A percentile compares a stretch with the other conserved stretches of the same genome.
These are phyloP conservation scores for Apiotrichum gracile DNA, from an alignment of 1,284 basidiomycete species.

Conservation along the genomic window DNA sequence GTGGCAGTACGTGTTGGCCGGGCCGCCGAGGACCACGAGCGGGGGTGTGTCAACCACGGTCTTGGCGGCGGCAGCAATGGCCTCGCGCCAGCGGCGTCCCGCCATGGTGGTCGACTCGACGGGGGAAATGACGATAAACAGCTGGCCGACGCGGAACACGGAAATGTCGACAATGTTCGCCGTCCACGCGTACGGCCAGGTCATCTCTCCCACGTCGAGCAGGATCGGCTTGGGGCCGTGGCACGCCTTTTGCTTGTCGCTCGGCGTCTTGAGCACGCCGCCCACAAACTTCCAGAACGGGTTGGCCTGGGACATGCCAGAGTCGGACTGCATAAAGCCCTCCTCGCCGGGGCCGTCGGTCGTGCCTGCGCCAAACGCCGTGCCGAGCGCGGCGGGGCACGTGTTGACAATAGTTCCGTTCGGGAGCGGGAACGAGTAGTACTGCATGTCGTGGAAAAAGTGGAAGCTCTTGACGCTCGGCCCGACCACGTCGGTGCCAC, in stretches of 20 bases:
- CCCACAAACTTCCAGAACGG: slow-evolving; percentile 11
- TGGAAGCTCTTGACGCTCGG: slow-evolving; percentile 10
- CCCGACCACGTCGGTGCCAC: slow-evolving; percentile 4
- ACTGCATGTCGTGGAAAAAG: slow-evolving; percentile 13
- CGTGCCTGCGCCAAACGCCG: slow-evolving; percentile 12
- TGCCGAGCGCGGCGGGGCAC: slow-evolving; percentile 11
- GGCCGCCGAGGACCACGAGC: slow-evolving; percentile 15
- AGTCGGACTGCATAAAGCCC: slow-evolving; percentile 5
- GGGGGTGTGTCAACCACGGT: not conserved
- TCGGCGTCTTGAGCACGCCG: not conserved
- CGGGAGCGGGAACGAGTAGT: slow-evolving; percentile 4
- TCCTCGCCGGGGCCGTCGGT: slow-evolving; percentile 11
- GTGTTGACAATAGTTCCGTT: slow-evolving; percentile 4
- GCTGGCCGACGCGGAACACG: slow-evolving; percentile 12
- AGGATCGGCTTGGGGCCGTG: slow-evolving; percentile 14
- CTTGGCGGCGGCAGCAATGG: slow-evolving; percentile 1
- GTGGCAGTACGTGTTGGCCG: slow-evolving; percentile 11
- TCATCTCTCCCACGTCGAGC: slow-evolving; percentile 13
- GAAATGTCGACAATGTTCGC: slow-evolving; percentile 13
- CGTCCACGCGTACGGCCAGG: slow-evolving; percentile 8
- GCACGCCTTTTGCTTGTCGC: slow-evolving; percentile 5
- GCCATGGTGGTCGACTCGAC: slow-evolving; percentile 14
- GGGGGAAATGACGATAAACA: slow-evolving; percentile 12
- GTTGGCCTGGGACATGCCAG: not conserved
- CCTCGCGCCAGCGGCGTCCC: slow-evolving; percentile 9